These are phyloP conservation scores for Brassica cretica DNA, from an alignment of 345 rosid genomes.

Conservation along the genomic window DNA sequence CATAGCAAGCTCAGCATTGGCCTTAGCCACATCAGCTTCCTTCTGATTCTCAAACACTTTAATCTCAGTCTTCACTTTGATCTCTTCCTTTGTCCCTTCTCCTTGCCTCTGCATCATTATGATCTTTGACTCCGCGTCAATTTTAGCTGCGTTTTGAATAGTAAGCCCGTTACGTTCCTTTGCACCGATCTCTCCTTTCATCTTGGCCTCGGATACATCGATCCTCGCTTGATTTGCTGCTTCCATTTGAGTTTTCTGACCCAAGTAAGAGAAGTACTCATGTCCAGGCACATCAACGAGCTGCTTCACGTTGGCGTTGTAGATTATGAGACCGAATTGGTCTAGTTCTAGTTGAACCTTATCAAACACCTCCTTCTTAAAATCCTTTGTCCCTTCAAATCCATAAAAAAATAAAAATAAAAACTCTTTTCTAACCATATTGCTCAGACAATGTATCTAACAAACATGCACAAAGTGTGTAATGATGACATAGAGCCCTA, in stretches of 20 bases:
- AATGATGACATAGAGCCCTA: neutral
- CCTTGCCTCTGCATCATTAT: constrained; percentile 58
- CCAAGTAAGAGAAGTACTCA: constrained; percentile 81
- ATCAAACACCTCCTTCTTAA: constrained; percentile 71
- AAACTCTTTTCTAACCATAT: neutral
- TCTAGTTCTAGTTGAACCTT: constrained; percentile 76
- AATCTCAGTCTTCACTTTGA: constrained; percentile 58
- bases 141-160: constrained; percentile 70
- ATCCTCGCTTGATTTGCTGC: constrained; percentile 78
- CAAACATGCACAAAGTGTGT: neutral
- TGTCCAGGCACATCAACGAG: constrained; percentile 84
- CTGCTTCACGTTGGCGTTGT: constrained; percentile 82
- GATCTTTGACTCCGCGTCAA: constrained; percentile 75
- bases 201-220: constrained; percentile 74
- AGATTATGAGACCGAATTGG: constrained; percentile 71
- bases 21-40: constrained; percentile 73
- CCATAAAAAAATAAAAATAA: neutral
- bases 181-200: constrained; percentile 80
- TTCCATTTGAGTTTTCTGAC: constrained; percentile 89
- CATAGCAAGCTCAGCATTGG: constrained; percentile 65
- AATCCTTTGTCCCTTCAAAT: constrained; percentile 52
- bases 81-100: constrained; percentile 70
- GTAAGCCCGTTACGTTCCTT: constrained; percentile 62
- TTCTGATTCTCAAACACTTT: constrained; percentile 73
- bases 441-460: neutral